Evolutionary conservation across 805 yeast species (phyloP).

Genomic region (Pichia scutulata): DNA sequence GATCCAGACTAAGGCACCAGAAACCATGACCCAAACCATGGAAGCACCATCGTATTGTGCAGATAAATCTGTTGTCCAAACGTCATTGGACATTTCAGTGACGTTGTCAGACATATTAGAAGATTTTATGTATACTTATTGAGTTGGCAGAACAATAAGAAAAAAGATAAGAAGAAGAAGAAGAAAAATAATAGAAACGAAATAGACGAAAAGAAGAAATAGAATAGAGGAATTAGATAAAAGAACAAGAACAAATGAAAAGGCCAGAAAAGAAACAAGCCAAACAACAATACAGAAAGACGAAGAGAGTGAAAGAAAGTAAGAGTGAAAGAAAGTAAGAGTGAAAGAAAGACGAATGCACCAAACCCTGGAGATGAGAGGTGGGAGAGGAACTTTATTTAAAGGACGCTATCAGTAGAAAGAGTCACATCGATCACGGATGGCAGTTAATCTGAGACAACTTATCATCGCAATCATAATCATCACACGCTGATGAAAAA

Average conservation of each 20-base stretch:
- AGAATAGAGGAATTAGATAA: no score
- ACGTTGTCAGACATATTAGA: background rate
- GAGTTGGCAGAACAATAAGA: background rate
- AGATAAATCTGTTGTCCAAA: conserved; percentile 55
- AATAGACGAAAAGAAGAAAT: no score
- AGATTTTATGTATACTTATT: background rate
- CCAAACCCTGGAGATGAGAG: background rate
- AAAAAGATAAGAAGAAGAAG: background rate
- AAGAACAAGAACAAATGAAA: no score
- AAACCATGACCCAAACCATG: conserved; percentile 77
- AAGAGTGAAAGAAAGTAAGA: background rate
- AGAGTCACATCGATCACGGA: no score
- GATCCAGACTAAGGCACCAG: conserved; percentile 82
- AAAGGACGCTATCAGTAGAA: no score
- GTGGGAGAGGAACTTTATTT: no score
- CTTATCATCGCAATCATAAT: no score
- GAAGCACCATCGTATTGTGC: conserved; percentile 63
- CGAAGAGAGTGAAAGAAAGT: background rate
- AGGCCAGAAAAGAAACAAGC: no score
- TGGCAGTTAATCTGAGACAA: no score
- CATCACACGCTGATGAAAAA: no score
- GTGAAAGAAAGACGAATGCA: background rate
- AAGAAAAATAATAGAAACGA: no score
- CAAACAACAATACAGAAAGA: no score
- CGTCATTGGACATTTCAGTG: conserved; percentile 8